Base-by-base conservation (phyloP, 2,329 filamentous ascomycete species). In the Neurospora sp. region DNA sequence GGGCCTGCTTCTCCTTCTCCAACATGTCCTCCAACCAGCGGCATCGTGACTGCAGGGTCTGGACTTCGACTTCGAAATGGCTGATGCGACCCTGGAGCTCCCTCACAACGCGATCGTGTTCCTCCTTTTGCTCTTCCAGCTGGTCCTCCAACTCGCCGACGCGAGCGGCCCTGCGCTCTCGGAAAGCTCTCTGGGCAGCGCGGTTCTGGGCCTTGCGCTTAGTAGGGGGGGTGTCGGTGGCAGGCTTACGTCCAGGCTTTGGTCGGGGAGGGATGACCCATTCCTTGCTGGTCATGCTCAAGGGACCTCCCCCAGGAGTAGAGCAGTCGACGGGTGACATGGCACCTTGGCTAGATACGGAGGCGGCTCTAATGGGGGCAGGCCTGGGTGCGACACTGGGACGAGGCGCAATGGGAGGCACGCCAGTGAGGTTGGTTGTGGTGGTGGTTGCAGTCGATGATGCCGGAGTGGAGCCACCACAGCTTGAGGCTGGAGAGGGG, bases 121-220 rank as follows among this genome's bases (percentile, higher is more conserved):
- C 82, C 52, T 86, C 85, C 75, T 85, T 87, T 66, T 87, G 82
- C 71, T 89, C 85, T 4, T 90, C 87, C 7, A 91, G 81, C 76
- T 89, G 86, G 74, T 90, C 87, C 78, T 92, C 89, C 39, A 91
- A 81, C 77, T 91, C 94, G 46, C 91, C 90, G 7, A 97, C 92
- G 46, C 93, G 91, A 33, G 93, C 92, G 2, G 93, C 93, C 73
- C 95, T 88, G 70, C 95, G 86, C 81, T 97, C 93, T 40, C 95
- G 87, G 80, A 98, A 98, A 1, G 92, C 93, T 71, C 95, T 86
- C 82, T 98, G 95, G 3, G 95, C 95, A 66, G 93, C 92, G 71
- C 96, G 88, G 80, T 98, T 98, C 82, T 98, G 96, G 1, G 93
- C 92, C 83, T 97, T 96, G 74, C 96, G 89, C 82, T 97, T 97